A percentile compares a stretch with the other conserved stretches of the same genome.
Evolutionary conservation across 768 basidiomycete genomes (phyloP).

Genomic region (Naganishia kalamii): DNA sequence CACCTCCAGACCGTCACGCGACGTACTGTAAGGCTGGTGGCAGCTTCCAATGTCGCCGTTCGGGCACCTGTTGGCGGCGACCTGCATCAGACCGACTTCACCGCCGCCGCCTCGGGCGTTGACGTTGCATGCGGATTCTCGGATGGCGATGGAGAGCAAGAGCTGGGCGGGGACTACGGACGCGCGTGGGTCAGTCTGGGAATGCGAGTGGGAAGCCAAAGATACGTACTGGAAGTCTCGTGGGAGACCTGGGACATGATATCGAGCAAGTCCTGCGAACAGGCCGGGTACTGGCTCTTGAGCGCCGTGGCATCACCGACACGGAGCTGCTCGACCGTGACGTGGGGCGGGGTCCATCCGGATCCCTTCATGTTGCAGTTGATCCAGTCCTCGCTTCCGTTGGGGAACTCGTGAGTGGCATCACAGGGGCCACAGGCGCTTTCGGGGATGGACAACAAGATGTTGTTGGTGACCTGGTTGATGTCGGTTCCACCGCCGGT

Average conservation of each 20-base stretch:
- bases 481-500: slow-evolving; percentile 1
- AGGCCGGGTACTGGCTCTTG: slow-evolving; percentile 33
- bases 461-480: slow-evolving; percentile 11
- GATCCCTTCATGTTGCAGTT: slow-evolving; percentile 61
- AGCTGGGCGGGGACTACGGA: slow-evolving; percentile 63
- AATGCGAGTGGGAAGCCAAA: not conserved
- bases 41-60: not conserved
- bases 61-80: slow-evolving; percentile 67
- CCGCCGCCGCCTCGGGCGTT: slow-evolving; percentile 64
- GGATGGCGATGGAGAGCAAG: slow-evolving; percentile 80
- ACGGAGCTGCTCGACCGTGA: slow-evolving; percentile 53
- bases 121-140: slow-evolving; percentile 71
- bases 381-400: slow-evolving; percentile 58
- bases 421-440: slow-evolving; percentile 34
- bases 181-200: not conserved
- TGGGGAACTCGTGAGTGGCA: slow-evolving; percentile 30
- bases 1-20: no score
- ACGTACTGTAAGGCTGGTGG: slow-evolving; percentile 3
- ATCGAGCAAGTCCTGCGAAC: slow-evolving; percentile 36
- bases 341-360: slow-evolving; percentile 63
- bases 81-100: slow-evolving; percentile 85
- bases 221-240: slow-evolving; percentile 32
- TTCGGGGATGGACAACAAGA: not conserved
- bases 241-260: slow-evolving; percentile 37
- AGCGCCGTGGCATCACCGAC: slow-evolving; percentile 30